These are phyloP conservation scores for Achlya hypogyna DNA, from an alignment of 352 stramenopile species.

Conservation along the genomic window DNA sequence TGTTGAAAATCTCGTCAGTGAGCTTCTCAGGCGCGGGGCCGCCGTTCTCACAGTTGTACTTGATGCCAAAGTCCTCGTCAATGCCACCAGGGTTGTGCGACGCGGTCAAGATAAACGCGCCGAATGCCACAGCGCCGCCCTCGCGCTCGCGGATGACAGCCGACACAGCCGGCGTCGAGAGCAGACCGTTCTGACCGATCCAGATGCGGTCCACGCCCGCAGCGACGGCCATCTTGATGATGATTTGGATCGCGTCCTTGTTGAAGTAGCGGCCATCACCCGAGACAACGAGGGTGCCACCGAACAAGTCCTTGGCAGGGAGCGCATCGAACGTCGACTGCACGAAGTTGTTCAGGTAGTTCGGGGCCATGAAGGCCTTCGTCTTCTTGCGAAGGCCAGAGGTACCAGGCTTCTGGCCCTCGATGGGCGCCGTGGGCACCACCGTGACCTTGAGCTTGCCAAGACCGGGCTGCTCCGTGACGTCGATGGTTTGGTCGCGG, in stretches of 20 bases:
- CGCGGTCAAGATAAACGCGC: slow-evolving; percentile 96
- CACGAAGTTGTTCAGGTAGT: slow-evolving; percentile 99
- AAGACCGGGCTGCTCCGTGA: slow-evolving; percentile 89
- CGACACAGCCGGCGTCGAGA: slow-evolving; percentile 96
- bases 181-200: slow-evolving; percentile 91
- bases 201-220: slow-evolving; percentile 94
- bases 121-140: slow-evolving; percentile 87
- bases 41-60: slow-evolving; percentile 99
- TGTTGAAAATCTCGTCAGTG: slow-evolving; percentile 94
- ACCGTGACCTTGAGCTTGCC: slow-evolving; percentile 78
- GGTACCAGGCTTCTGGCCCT: slow-evolving; percentile 95
- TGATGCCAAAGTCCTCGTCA: slow-evolving; percentile 98
- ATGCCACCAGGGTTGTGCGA: slow-evolving; percentile 98
- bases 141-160: slow-evolving; percentile 94
- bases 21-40: slow-evolving; percentile 95
- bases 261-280: slow-evolving; percentile 92
- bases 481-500: slow-evolving; percentile 92
- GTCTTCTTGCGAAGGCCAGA: slow-evolving; percentile 98
- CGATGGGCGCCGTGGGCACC: slow-evolving; percentile 88
- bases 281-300: slow-evolving; percentile 94
- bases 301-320: slow-evolving; percentile 88
- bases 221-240: slow-evolving; percentile 94
- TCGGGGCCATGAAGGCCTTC: slow-evolving; percentile 95
- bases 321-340: slow-evolving; percentile 96
- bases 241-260: slow-evolving; percentile 94